A percentile compares a stretch with the other conserved stretches of the same genome.
phyloP scores from a whole-genome alignment of 352 stramenopile species.

The Stramenopiles sp. region DNA sequence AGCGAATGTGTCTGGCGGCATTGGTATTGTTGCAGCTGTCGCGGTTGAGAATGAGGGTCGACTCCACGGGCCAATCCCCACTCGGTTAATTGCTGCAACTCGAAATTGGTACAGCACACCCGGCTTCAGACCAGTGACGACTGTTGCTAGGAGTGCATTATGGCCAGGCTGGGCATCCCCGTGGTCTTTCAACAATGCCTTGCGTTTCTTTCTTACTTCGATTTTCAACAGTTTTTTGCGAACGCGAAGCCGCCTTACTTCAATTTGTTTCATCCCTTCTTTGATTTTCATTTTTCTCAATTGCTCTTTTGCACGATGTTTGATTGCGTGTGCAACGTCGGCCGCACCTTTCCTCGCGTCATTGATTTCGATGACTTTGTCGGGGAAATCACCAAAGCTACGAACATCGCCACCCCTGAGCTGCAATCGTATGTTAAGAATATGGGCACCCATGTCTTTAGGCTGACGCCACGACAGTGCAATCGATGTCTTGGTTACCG shows the following conservation, averaged over 20 bases:
- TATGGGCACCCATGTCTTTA: background rate
- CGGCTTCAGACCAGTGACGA: slow-evolving; percentile 12
- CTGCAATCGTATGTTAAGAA: background rate
- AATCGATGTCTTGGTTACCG: background rate
- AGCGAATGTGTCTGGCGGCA: background rate
- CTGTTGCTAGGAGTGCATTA: background rate
- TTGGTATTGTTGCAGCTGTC: background rate
- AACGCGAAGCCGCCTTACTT: background rate
- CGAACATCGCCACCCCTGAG: background rate
- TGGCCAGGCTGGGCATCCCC: background rate
- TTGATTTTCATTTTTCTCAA: background rate
- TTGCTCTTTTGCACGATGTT: background rate
- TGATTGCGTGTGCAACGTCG: background rate
- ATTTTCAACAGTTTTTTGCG: background rate
- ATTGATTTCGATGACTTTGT: background rate
- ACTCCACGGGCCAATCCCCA: slow-evolving; percentile 19
- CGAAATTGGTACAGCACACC: slow-evolving; percentile 24
- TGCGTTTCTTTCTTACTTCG: background rate
- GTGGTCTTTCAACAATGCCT: background rate
- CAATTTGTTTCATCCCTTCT: slow-evolving; percentile 1
- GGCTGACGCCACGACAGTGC: background rate
- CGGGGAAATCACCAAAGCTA: background rate
- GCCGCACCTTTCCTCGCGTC: background rate
- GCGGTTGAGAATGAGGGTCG: background rate
- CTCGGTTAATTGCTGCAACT: slow-evolving; percentile 21